Evolutionary conservation across 257 asterid species (phyloP), one percentile per base, ranked within the genome.

Genomic region (Fraxinus cuspidata): DNA sequence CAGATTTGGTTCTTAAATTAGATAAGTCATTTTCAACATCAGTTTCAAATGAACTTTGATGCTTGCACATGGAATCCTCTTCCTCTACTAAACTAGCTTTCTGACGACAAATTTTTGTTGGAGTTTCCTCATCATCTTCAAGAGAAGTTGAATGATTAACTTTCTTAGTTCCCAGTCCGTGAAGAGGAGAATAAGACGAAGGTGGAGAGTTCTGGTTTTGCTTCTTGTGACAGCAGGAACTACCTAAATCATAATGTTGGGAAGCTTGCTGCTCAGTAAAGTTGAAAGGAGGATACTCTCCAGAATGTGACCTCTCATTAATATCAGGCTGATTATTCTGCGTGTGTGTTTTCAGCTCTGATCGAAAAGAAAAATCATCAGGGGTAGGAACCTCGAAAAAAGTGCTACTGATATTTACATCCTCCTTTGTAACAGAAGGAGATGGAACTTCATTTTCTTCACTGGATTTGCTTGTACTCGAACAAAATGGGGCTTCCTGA

Each of bases 361-460:
- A 74, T 23, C 78, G 56, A 53, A 69, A 38, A 35, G 23, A 7
- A 21, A 47, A 53, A 73, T 73, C 81, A 34, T 38, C 79, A 49
- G 32, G 21, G 19, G 56, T 32, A 23, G 23, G 40, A 77, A 34
- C 70, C 71, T 69, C 73, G 34, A 56, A 77, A 79, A 15, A 71
- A 72, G 78, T 38, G 80, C 70, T 65, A 68, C 74, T 67, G 19
- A 37, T 47, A 70, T 25, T 42, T 34, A 58, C 58, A 44, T 85
- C 86, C 77, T 64, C 81, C 34, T 73, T 28, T 60, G 72, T 37
- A 77, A 70, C 5, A 28, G 15, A 65, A 63, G 80, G 65, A 72
- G 87, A 76, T 49, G 76, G 15, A 44, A 44, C 79, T 75, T 76
- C 86, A 64, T 80, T 82, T 35, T 63, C 83, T 35, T 79, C 71